Evolutionary conservation across 2,329 filamentous ascomycete genomes (phyloP), one percentile per base, ranked within the genome.

Genomic region (Shiraia bambusicola): DNA sequence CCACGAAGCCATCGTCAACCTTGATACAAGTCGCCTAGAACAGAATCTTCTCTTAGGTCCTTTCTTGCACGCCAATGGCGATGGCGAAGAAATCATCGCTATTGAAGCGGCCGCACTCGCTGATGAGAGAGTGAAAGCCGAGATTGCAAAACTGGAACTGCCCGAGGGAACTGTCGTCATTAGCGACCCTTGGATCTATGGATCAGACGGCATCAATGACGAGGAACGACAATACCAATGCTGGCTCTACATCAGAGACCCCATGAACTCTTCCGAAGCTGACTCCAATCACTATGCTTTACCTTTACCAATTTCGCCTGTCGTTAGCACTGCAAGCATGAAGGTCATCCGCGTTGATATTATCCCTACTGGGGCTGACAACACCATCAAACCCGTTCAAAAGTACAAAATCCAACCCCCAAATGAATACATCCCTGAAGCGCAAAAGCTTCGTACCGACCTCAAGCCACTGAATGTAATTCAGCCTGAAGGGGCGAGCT

Each of bases 171-270:
- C 79, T 6, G 73, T 74, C 2, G 71, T 84, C 14, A 76, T 81
- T 47, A 72, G 75, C 36, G 81, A 83, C 49, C 80, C 80, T 0
- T 90, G 86, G 86, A 87, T 87, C 27, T 90, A 88, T 49, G 80
- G 73, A 7, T 66, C 72, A 9, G 74, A 76, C 54, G 74, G 74
- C n/a, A 53, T 76, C 28, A 60, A 68, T 38, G 74, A 77, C 37
- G 71, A 75, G 37, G 69, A 74, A 9, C 61, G 73, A 13, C 56
- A 80, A 52, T 83, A 77, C 59, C 82, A 86, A 59, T 82, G 79
- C 64, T 86, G 83, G 66, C 65, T 86, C 39, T 87, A 87, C 66
- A 75, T 85, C 66, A 72, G 81, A 15, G 82, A 84, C 50, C 81
- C 82, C 2, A 67, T 72, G 22, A 83, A 86, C 57, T 55, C 78